Percentiles rank a stretch among this genome's conserved stretches.
phyloP scores from a whole-genome alignment of 2,329 filamentous ascomycete species.

The Diplodia corticola region DNA sequence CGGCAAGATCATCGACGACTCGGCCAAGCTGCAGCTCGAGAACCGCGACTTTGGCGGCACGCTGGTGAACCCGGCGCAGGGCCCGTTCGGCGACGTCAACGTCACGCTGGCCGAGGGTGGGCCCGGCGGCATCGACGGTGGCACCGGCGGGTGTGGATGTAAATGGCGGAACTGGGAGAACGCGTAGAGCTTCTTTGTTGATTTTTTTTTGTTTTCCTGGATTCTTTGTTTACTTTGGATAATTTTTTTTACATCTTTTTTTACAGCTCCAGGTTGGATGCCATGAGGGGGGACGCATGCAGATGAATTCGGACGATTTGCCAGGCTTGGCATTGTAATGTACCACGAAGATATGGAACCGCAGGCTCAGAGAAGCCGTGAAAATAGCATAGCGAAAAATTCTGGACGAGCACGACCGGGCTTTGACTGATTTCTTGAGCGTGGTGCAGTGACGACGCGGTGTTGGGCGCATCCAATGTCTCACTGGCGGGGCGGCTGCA shows the following conservation, averaged over 20 bases:
- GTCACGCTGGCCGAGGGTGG: constrained; percentile 27
- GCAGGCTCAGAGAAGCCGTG: neutral
- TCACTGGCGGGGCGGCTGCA: neutral
- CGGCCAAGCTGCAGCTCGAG: constrained; percentile 54
- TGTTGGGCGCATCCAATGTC: neutral
- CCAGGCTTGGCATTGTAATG: constrained; percentile 6
- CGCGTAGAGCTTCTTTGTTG: neutral
- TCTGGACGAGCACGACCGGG: neutral
- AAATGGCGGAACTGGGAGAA: constrained; percentile 57
- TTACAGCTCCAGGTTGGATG: neutral
- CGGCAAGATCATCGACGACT: constrained; percentile 47
- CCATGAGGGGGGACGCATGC: constrained; percentile 13
- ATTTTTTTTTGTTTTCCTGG: neutral
- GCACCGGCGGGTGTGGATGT: constrained; percentile 61
- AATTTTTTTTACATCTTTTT: neutral
- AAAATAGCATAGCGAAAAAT: neutral
- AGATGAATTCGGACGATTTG: constrained; percentile 1
- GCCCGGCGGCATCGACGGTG: constrained; percentile 57
- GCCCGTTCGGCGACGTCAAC: constrained; percentile 43
- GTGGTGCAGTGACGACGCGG: neutral
- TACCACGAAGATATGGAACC: neutral
- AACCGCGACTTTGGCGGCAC: constrained; percentile 52
- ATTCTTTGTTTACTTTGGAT: neutral
- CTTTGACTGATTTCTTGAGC: neutral
- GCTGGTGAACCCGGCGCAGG: constrained; percentile 53